Evolutionary conservation across 768 basidiomycete species (phyloP).

Genomic region (Mycena galopus): DNA sequence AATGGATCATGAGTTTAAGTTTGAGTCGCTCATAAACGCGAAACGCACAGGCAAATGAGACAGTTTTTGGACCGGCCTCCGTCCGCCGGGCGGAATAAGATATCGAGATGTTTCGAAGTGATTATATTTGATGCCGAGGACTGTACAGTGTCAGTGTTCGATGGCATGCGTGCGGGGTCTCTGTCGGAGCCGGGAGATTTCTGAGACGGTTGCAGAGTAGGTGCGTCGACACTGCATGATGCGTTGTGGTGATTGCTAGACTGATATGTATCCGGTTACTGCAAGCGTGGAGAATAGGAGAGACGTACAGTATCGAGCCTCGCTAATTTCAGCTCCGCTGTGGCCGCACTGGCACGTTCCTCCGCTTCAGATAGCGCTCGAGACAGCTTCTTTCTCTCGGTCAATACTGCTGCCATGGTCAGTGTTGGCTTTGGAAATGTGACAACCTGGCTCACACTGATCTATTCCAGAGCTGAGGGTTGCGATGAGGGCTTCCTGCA

Average conservation of each 20-base stretch:
- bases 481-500: background rate
- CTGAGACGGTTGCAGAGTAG: background rate
- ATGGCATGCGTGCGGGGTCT: too few relatives aligned
- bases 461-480: constrained; percentile 18
- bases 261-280: too few relatives aligned
- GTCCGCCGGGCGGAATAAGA: background rate
- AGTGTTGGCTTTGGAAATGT: background rate
- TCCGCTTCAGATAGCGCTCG: background rate
- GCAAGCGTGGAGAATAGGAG: too few relatives aligned
- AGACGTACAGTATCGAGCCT: background rate
- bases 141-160: background rate
- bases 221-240: background rate
- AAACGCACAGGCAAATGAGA: constrained; percentile 21
- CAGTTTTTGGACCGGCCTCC: constrained; percentile 3
- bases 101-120: constrained; percentile 6
- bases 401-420: constrained; percentile 7
- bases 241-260: too few relatives aligned
- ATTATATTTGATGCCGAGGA: background rate
- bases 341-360: constrained; percentile 8
- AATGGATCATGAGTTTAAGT: too few relatives aligned
- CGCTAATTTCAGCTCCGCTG: constrained; percentile 2
- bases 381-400: background rate
- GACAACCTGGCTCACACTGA: background rate
- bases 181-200: too few relatives aligned
- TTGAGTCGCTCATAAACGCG: background rate